Evolutionary conservation across 1,139 yeast genomes (phyloP), one percentile per base, ranked within the genome.

Genomic region (Debaryomycetaceae sp.): DNA sequence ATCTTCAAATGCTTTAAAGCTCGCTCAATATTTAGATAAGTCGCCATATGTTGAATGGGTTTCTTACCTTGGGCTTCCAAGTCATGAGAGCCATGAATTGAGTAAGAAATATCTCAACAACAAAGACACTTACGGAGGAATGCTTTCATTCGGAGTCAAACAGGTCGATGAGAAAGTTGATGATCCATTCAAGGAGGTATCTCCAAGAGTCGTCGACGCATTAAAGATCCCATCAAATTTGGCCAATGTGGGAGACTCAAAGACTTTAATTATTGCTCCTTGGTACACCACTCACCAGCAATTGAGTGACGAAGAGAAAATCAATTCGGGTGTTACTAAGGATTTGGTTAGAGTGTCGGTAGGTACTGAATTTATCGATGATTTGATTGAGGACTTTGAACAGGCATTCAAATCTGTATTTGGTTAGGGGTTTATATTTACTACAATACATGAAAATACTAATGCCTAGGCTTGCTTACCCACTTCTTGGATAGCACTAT

Each of bases 201-300:
- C 95, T 52, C 91, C 91, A 37, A 75, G 72, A 53, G 87, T 89
- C 46, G 96, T 87, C 45, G 96, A 89, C 63, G 68, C 66, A 50
- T 78, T 92, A 63, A 78, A 87, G 65, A 68, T 92, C 43, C 95
- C 95, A 42, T 83, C 95, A 30, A 87, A 89, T 70, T 78, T 92
- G 61, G 98, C 98, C 43, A 92, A 92, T 57, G 97, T 92, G 43
- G 98, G 98, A 60, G 98, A 92, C 60, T 81, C 91, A 39, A 92
- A 91, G 73, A 87, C 98, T 34, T 77, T 92, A 60, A 95, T 91
- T 42, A 91, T 92, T 64, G 91, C 96, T 44, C 98, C 98, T 49
- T 89, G 83, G 73, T 88, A 78, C 67, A 92, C 98, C 38, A 92
- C 98, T 17, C 98, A 92, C 65, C 88, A 88, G 61, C 98, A 92